A percentile compares a stretch with the other conserved stretches of the same genome.
These are phyloP conservation scores for Hanseniaspora meyeri DNA, from an alignment of 805 yeast genomes.

Conservation along the genomic window DNA sequence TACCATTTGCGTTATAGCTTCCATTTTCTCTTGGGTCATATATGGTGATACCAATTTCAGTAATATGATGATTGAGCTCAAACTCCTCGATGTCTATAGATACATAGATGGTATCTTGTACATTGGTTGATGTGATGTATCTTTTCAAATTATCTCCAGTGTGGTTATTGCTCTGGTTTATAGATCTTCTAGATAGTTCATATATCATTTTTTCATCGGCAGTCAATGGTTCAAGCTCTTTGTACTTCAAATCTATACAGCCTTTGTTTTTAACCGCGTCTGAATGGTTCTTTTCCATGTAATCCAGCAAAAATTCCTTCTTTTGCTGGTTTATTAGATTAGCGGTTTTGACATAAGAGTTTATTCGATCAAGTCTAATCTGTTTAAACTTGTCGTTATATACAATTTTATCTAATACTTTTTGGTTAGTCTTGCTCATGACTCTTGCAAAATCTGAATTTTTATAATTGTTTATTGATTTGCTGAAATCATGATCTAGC, in stretches of 20 bases:
- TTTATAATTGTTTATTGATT: not conserved
- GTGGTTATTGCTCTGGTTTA: not conserved
- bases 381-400: not conserved
- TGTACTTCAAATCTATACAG: not conserved
- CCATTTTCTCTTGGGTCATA: constrained; percentile 42
- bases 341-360: not conserved
- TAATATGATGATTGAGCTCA: constrained; percentile 35
- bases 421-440: not conserved
- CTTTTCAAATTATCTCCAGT: constrained; percentile 1
- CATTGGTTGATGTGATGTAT: not conserved
- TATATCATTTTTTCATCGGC: not conserved
- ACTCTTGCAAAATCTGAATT: not conserved
- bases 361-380: not conserved
- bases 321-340: not conserved
- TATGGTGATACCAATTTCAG: constrained; percentile 48
- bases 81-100: constrained; percentile 48
- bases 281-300: not conserved
- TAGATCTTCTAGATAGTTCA: not conserved
- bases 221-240: not conserved
- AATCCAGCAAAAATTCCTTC: not conserved
- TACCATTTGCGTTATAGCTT: constrained; percentile 25
- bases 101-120: constrained; percentile 28
- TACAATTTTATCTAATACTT: not conserved
- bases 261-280: not conserved
- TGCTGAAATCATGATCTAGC: not conserved